Conservation (phyloP, 1,139 yeast species). For the Scheffersomyces titani region DNA sequence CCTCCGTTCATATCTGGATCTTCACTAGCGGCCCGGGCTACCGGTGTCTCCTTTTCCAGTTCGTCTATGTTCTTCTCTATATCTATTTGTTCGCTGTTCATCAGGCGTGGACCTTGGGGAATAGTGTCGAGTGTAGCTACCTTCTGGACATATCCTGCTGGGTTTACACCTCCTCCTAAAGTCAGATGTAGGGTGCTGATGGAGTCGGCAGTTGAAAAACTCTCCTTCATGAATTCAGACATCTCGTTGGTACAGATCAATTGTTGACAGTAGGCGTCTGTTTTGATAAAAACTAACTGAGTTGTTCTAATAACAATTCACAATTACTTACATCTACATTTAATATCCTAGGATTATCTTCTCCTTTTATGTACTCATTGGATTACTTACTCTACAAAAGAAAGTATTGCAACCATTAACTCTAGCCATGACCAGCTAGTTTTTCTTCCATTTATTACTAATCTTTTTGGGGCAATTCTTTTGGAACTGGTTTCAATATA, state of each 20-base stretch:
- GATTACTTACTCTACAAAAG: no score
- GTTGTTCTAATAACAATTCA: no score
- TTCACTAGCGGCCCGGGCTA: background rate
- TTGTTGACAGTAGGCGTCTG: no score
- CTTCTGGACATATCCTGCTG: background rate
- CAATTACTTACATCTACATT: background rate
- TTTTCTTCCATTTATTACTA: background rate
- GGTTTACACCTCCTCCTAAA: background rate
- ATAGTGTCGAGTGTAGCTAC: background rate
- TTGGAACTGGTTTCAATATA: background rate
- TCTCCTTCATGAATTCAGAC: background rate
- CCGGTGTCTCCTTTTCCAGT: background rate
- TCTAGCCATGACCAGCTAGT: background rate
- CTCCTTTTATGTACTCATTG: no score
- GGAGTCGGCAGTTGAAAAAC: background rate
- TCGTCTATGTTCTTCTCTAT: background rate
- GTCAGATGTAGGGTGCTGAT: background rate
- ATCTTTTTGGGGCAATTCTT: background rate
- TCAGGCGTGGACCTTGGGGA: background rate
- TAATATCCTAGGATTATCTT: background rate
- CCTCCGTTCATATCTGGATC: background rate
- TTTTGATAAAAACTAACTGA: background rate
- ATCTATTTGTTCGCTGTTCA: background rate
- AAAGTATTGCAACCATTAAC: background rate
- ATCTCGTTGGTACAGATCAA: no score